phyloP scores from a whole-genome alignment of 768 basidiomycete species.

The Boletus speciosus region DNA sequence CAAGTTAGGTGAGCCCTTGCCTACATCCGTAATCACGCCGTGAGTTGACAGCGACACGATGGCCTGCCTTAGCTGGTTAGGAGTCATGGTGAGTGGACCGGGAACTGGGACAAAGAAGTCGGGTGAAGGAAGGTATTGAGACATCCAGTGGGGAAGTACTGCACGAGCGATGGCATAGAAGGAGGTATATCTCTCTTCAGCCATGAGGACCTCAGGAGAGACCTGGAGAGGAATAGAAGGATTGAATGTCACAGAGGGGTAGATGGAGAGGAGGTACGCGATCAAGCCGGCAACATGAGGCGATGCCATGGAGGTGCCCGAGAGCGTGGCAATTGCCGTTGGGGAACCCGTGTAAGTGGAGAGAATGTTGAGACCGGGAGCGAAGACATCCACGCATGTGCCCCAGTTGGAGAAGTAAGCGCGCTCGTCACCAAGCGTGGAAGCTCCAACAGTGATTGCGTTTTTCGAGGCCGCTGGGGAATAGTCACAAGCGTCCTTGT shows the following conservation, averaged over 20 bases:
- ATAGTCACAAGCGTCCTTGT: constrained; percentile 86
- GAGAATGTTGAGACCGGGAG: constrained; percentile 85
- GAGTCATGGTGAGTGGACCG: constrained; percentile 47
- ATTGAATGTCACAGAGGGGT: constrained; percentile 64
- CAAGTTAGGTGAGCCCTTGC: constrained; percentile 58
- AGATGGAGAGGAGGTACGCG: constrained; percentile 89
- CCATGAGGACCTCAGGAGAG: constrained; percentile 34
- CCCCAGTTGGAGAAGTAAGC: constrained; percentile 95
- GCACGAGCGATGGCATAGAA: constrained; percentile 54
- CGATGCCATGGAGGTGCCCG: constrained; percentile 93
- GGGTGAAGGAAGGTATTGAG: constrained; percentile 54
- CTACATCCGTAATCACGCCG: constrained; percentile 45
- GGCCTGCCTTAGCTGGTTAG: constrained; percentile 74
- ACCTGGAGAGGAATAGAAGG: constrained; percentile 42
- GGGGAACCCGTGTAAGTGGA: constrained; percentile 77
- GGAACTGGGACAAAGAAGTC: constrained; percentile 44
- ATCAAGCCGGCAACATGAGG: constrained; percentile 88
- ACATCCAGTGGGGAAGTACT: constrained; percentile 56
- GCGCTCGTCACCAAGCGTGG: constrained; percentile 74
- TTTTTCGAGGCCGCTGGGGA: constrained; percentile 89
- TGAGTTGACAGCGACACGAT: constrained; percentile 57
- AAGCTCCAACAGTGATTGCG: constrained; percentile 93
- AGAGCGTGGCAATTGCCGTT: constrained; percentile 67
- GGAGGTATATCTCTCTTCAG: constrained; percentile 38
- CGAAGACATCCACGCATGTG: constrained; percentile 88